phyloP scores from a whole-genome alignment of 2,329 filamentous ascomycete species.

The Leptographium galeiforme region DNA sequence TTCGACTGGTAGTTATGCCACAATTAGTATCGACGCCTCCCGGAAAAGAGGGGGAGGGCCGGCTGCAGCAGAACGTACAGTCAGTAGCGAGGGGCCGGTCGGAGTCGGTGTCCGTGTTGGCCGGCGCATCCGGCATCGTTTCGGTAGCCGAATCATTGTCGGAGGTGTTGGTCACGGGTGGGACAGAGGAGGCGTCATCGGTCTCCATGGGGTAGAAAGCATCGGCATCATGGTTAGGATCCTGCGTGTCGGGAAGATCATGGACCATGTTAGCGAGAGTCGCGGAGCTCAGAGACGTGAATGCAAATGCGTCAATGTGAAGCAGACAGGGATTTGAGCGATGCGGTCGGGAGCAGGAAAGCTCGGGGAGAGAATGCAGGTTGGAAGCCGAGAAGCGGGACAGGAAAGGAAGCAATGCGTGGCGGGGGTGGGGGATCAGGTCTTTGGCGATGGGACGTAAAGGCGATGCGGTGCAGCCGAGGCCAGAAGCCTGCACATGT shows the following conservation, averaged over 20 bases:
- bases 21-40: slow-evolving; percentile 14
- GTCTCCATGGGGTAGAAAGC: slow-evolving; percentile 43
- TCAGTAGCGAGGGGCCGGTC: slow-evolving; percentile 38
- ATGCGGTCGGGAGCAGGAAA: not conserved
- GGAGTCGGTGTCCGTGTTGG: slow-evolving; percentile 34
- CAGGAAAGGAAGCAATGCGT: not conserved
- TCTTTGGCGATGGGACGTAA: too few relatives aligned
- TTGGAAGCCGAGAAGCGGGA: not conserved
- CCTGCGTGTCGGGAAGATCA: slow-evolving; percentile 28
- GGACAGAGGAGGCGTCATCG: slow-evolving; percentile 34
- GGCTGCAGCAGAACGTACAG: slow-evolving; percentile 26
- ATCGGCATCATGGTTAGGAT: slow-evolving; percentile 25
- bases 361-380: not conserved
- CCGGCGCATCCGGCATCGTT: slow-evolving; percentile 38
- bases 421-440: not conserved
- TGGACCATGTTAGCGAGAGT: slow-evolving; percentile 10
- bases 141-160: slow-evolving; percentile 41
- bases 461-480: not conserved
- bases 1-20: slow-evolving; percentile 43
- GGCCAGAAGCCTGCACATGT: not conserved
- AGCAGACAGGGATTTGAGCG: not conserved
- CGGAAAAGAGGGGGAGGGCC: not conserved
- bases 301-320: not conserved
- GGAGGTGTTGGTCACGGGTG: slow-evolving; percentile 21
- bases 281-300: not conserved